Percentiles rank a stretch among this genome's conserved stretches.
Conservation (phyloP, 164 flowering plant species). For the Malania oleifera region DNA sequence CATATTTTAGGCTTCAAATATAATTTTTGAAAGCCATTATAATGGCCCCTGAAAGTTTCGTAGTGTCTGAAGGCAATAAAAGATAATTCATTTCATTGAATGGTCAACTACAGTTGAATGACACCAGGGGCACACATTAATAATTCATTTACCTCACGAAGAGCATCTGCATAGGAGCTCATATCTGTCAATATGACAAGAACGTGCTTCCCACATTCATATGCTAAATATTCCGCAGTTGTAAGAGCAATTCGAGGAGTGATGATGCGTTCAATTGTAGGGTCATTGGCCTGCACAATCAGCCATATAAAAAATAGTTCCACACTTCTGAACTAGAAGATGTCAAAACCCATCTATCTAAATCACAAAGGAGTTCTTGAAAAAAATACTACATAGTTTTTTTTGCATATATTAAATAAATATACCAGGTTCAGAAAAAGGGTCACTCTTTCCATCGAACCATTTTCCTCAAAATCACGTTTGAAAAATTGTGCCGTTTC, state of each 20-base stretch:
- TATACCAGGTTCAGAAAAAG: constrained; percentile 87
- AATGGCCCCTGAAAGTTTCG: neutral
- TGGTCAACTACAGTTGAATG: neutral
- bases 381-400: too few species aligned
- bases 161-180: constrained; percentile 99
- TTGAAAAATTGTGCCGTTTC: constrained; percentile 98
- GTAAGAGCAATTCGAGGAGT: constrained; percentile 97
- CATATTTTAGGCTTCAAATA: neutral
- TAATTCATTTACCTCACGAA: constrained; percentile 69
- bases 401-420: neutral
- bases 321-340: neutral
- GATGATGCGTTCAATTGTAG: constrained; percentile 94
- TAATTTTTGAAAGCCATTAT: neutral
- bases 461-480: constrained; percentile 99
- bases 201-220: constrained; percentile 99
- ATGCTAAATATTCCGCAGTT: constrained; percentile 94
- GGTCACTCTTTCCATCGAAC: constrained; percentile 98
- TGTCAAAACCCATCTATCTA: neutral
- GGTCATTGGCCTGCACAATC: constrained; percentile 84
- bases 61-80: too few species aligned
- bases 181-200: constrained; percentile 92
- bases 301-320: constrained; percentile 3
- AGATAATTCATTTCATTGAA: neutral
- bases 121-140: neutral
- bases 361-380: neutral